Percentiles rank a stretch among this genome's conserved stretches.
Conservation (phyloP, 345 rosid genomes). For the Pseudoturritis turrita region DNA sequence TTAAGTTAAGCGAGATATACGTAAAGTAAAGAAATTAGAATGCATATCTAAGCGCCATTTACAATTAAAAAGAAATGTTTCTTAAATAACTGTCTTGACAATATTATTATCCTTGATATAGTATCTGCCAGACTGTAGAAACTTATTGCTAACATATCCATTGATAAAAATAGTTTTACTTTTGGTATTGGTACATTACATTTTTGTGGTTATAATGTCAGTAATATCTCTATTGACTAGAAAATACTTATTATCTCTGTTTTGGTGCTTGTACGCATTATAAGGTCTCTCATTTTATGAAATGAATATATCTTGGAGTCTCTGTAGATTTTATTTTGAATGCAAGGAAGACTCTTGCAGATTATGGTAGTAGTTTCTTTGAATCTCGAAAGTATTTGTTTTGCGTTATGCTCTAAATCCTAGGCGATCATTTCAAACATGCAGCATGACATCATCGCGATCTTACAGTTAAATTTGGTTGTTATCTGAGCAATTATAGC, state of each 20-base stretch:
- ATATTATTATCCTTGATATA: neutral
- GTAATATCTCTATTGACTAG: no score
- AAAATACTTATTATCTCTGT: neutral
- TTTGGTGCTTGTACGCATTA: neutral
- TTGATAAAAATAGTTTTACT: neutral
- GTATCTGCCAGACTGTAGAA: neutral
- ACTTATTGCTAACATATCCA: neutral
- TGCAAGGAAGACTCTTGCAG: neutral
- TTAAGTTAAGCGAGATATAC: neutral
- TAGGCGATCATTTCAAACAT: neutral
- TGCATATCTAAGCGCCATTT: neutral
- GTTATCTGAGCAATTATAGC: no score
- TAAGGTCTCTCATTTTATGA: neutral
- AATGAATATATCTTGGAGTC: neutral
- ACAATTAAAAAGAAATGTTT: no score
- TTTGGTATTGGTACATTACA: neutral
- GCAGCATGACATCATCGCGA: neutral
- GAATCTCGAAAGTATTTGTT: slow-evolving; percentile 15
- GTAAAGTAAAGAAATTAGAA: neutral
- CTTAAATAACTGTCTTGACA: neutral
- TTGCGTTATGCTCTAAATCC: neutral
- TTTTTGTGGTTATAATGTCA: neutral
- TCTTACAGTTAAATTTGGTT: no score
- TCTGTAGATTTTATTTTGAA: neutral
- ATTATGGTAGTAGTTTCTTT: neutral